These are phyloP conservation scores for Arthrinium phaeospermum DNA, from an alignment of 2,329 filamentous ascomycete species.

Conservation along the genomic window DNA sequence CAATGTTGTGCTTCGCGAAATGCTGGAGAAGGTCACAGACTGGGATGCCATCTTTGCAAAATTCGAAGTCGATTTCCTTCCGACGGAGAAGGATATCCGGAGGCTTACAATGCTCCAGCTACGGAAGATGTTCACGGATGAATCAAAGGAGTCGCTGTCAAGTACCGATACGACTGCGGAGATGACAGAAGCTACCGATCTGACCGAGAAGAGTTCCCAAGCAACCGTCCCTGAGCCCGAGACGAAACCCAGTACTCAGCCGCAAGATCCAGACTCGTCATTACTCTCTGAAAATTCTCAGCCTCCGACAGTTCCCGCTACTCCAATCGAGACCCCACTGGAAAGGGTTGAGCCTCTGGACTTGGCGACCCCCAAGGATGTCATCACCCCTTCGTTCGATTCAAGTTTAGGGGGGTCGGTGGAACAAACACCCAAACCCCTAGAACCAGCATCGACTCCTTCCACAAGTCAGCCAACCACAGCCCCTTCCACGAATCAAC, in stretches of 20 bases:
- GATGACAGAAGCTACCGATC: conserved; percentile 58
- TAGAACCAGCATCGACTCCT: conserved; percentile 26
- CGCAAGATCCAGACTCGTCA: conserved; percentile 28
- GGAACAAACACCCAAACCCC: conserved; percentile 27
- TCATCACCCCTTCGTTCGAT: conserved; percentile 27
- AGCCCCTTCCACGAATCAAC: background rate
- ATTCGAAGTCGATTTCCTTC: conserved; percentile 92
- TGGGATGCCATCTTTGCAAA: conserved; percentile 92
- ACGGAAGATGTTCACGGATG: conserved; percentile 93
- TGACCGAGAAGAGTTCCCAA: conserved; percentile 53
- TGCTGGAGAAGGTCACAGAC: conserved; percentile 89
- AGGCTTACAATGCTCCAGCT: conserved; percentile 90
- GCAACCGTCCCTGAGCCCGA: conserved; percentile 34
- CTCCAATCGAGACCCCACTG: conserved; percentile 43
- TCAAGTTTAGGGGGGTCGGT: conserved; percentile 26
- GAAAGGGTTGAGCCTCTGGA: conserved; percentile 58
- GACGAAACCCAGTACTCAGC: conserved; percentile 29
- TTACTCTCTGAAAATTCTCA: conserved; percentile 24
- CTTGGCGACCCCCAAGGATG: conserved; percentile 48
- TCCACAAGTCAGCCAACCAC: conserved; percentile 18
- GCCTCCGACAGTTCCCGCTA: conserved; percentile 33
- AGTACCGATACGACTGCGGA: conserved; percentile 71
- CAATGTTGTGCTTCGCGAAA: conserved; percentile 85
- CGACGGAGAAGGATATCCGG: conserved; percentile 93
- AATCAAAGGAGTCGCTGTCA: conserved; percentile 76